Base-by-base conservation (phyloP, 495 filamentous ascomycete species). In the Xylaria telfairii region DNA sequence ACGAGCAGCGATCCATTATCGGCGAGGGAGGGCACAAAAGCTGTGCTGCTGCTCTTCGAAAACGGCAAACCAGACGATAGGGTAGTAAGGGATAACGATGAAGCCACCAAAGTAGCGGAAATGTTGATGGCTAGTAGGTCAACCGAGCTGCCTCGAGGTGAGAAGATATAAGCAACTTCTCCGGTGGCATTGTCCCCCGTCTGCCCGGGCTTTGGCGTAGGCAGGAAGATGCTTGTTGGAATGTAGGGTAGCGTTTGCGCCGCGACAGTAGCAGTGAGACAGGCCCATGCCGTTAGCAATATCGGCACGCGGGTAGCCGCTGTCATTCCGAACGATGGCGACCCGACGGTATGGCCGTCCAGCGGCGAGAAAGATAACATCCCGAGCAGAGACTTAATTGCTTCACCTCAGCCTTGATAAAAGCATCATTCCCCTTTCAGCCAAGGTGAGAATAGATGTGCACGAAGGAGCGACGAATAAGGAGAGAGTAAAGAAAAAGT, bases 1-100 rank as follows among this genome's bases (percentile, higher is more conserved):
- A 94, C 87, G 30, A 86, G 87, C 56, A 97, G 87, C 24, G 87
- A 84, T 9, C 93, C 93, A 71, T 86, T 81, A 47, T 86, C 78
- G 51, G 92, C 87, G 34, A 95, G 83, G 0, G 87, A 83, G 0
- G 94, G 87, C 15, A 87, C 85, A 69, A 90, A 94, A 4, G 90
- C 83, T 1, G 82, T 81, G 41, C 72, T 75, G 3, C 67, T 71
- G 15, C 77, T 77, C 53, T 80, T 73, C 15, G 90, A 76, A 78
- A 96, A 96, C 1, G 94, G 92, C 6, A 93, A 83, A n/a, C 81
- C 76, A 4, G 86, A 77, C 3, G 89, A 84, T 13, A 97, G 75
- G 10, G 86, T 90, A 4, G 82, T 80, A 32, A 89, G 85, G 0
- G 83, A 79, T 19, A 90, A 75, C 42, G 85, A 85, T 34, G 83